Percentiles rank a stretch among this genome's conserved stretches.
These are phyloP conservation scores for Xylariaceae sp. DNA, from an alignment of 2,329 filamentous ascomycete genomes.

Conservation along the genomic window DNA sequence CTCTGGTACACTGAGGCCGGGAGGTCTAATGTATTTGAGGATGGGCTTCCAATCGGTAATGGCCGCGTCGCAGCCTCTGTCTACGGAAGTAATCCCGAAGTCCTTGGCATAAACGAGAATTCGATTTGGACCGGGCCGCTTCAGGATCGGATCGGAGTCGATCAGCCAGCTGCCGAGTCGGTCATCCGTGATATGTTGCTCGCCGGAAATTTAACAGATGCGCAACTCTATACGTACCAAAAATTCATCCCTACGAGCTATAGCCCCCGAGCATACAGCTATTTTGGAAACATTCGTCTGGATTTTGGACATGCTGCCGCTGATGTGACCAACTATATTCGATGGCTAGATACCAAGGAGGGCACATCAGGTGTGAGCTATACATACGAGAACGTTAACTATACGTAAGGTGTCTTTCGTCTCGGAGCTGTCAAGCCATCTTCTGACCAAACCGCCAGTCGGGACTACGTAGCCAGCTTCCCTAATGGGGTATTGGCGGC, in stretches of 20 bases:
- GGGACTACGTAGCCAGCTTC: constrained; percentile 8
- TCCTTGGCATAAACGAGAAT: constrained; percentile 5
- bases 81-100: constrained; percentile 3
- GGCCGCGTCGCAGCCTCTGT: constrained; percentile 11
- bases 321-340: not conserved
- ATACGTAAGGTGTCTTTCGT: constrained; percentile 2
- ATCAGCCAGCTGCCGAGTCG: not conserved
- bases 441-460: constrained; percentile 2
- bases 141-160: constrained; percentile 1
- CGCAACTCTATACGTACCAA: not conserved
- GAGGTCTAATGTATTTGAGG: too few relatives aligned
- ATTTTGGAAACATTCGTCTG: constrained; percentile 4
- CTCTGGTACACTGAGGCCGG: too few relatives aligned
- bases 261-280: constrained; percentile 2
- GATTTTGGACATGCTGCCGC: constrained; percentile 8
- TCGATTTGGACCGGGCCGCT: constrained; percentile 7
- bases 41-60: constrained; percentile 10
- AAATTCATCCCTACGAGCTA: not conserved
- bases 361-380: constrained; percentile 4
- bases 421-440: not conserved
- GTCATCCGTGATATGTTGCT: constrained; percentile 1
- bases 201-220: not conserved
- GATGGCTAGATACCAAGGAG: constrained; percentile 8
- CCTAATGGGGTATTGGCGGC: constrained; percentile 6
- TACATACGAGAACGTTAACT: constrained; percentile 3